Percentiles rank a stretch among this genome's conserved stretches.
Conservation (phyloP, 495 filamentous ascomycete species). For the Evansstolkia leycettana region DNA sequence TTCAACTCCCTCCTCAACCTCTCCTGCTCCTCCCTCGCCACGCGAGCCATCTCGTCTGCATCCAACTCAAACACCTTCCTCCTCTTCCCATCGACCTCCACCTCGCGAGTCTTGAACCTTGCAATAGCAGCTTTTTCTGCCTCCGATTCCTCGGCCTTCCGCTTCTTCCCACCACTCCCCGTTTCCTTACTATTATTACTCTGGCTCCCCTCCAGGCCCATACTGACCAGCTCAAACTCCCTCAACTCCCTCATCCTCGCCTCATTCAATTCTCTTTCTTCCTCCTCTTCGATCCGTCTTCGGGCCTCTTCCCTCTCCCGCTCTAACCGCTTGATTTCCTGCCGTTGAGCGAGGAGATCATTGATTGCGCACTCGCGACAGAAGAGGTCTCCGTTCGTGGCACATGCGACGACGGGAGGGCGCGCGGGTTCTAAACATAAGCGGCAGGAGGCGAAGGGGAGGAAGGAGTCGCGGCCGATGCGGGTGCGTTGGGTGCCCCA, state of each 20-base stretch:
- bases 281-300: slow-evolving; percentile 27
- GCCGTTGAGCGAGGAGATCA: slow-evolving; percentile 80
- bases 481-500: slow-evolving; percentile 81
- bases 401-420: slow-evolving; percentile 68
- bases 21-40: slow-evolving; percentile 56
- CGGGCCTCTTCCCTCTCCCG: slow-evolving; percentile 45
- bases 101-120: slow-evolving; percentile 48
- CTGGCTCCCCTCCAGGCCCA: slow-evolving; percentile 24
- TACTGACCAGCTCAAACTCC: slow-evolving; percentile 31
- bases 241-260: slow-evolving; percentile 19
- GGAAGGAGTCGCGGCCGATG: slow-evolving; percentile 83
- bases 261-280: slow-evolving; percentile 23
- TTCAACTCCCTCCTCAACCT: slow-evolving; percentile 56
- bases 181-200: slow-evolving; percentile 1
- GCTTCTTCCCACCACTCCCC: slow-evolving; percentile 4
- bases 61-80: slow-evolving; percentile 61
- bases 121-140: no score
- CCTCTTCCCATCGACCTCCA: slow-evolving; percentile 43
- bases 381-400: slow-evolving; percentile 80
- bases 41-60: slow-evolving; percentile 62
- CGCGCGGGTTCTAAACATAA: slow-evolving; percentile 79
- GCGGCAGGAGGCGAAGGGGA: slow-evolving; percentile 81
- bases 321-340: slow-evolving; percentile 82
- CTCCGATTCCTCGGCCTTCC: slow-evolving; percentile 22
- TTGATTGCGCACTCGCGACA: slow-evolving; percentile 89